phyloP scores from a whole-genome alignment of 2,329 filamentous ascomycete genomes.

The Nothophaeocryptopus gaeumannii region DNA sequence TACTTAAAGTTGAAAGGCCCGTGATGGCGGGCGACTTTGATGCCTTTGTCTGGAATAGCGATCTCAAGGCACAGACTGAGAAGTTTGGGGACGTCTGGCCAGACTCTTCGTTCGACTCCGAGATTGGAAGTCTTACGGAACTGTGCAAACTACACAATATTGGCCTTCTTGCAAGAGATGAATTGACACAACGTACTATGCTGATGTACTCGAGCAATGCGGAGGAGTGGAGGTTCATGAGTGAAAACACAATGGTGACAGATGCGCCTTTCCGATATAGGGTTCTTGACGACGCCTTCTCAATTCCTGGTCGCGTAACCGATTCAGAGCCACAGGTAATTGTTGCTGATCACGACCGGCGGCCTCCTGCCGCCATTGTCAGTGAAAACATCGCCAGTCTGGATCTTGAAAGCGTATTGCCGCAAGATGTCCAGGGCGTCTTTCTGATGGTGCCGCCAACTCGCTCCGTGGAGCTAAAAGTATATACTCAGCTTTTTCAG shows the following conservation, averaged over 20 bases:
- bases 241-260: no score
- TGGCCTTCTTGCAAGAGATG: constrained; percentile 20
- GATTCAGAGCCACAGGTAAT: no score
- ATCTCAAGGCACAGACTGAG: no score
- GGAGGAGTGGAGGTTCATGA: constrained; percentile 30
- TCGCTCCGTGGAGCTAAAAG: constrained; percentile 21
- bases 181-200: constrained; percentile 16
- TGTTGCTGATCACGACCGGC: background rate
- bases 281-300: background rate
- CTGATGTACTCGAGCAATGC: constrained; percentile 27
- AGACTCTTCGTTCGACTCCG: background rate
- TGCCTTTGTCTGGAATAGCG: no score
- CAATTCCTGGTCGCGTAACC: background rate
- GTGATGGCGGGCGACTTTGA: no score
- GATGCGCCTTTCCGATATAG: constrained; percentile 1
- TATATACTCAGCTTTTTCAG: constrained; percentile 23
- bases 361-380: background rate
- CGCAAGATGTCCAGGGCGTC: constrained; percentile 11
- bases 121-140: constrained; percentile 19
- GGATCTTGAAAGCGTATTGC: constrained; percentile 8
- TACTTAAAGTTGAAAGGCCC: no score
- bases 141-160: constrained; percentile 22
- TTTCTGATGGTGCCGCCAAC: constrained; percentile 30
- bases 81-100: constrained; percentile 9
- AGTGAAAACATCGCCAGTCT: constrained; percentile 10